Evolutionary conservation across 1,139 yeast genomes (phyloP).

Genomic region (Saccharomycopsis crataegensis): DNA sequence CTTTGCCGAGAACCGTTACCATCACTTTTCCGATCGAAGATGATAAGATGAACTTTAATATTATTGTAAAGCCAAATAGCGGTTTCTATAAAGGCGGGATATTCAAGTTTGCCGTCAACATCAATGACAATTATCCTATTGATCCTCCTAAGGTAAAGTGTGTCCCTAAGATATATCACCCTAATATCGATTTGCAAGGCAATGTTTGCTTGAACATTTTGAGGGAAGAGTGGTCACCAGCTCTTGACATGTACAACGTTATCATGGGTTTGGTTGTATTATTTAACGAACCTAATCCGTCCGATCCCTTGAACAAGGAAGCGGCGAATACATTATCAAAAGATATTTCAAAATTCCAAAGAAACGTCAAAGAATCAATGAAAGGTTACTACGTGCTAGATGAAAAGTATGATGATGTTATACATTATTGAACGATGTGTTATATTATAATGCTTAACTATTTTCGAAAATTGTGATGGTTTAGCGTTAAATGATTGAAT

Average conservation of each 20-base stretch:
- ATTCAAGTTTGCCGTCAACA: constrained; percentile 57
- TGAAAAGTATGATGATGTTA: constrained; percentile 28
- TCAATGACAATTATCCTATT: constrained; percentile 76
- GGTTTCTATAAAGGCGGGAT: constrained; percentile 70
- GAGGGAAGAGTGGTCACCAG: constrained; percentile 96
- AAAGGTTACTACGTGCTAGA: constrained; percentile 52
- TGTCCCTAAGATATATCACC: constrained; percentile 72
- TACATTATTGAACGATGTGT: background rate
- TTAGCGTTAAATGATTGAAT: background rate
- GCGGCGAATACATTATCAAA: constrained; percentile 74
- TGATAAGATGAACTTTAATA: constrained; percentile 50
- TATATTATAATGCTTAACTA: background rate
- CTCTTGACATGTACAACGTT: constrained; percentile 71
- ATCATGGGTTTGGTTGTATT: constrained; percentile 80
- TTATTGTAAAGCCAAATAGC: constrained; percentile 63
- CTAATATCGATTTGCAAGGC: constrained; percentile 86
- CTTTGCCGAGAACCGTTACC: constrained; percentile 31
- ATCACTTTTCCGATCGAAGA: constrained; percentile 49
- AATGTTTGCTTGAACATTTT: constrained; percentile 86
- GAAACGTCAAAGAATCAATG: constrained; percentile 61
- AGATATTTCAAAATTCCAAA: constrained; percentile 47
- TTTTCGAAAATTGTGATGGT: background rate
- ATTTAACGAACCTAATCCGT: constrained; percentile 84
- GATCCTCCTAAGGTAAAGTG: constrained; percentile 87
- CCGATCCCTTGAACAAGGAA: constrained; percentile 84